Base-by-base conservation (phyloP, 257 asterid species). In the Vinca minor region DNA sequence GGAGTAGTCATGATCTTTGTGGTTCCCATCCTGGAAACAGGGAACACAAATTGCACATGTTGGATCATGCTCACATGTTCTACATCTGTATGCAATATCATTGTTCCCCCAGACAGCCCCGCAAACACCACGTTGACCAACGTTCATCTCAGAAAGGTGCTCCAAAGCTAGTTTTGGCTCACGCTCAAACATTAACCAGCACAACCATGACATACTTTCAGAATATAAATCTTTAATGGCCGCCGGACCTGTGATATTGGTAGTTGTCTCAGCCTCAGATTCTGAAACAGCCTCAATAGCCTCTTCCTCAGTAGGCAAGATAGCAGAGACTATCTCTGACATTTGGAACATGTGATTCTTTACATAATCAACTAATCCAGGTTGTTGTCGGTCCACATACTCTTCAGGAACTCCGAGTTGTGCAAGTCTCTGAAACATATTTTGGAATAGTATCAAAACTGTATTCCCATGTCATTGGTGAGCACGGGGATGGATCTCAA, bases 41-140 rank as follows among this genome's bases (percentile, higher is more conserved):
- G 92, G 94, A 75, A 93, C 94, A 66, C 99, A 93, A 66, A 93
- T 87, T 23, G 96, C 99, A 78, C 99, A 93, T 12, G 99, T 89
- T 8, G 96, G 91, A 71, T 93, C 99, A 65, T 83, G 91, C 79
- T 93, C 94, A 62, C 99, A 93, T 4, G 99, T 87, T 52, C 91
- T 77, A 74, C 99, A 93, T n/a, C 88, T 88, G 72, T 76, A 93
- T 13, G 99, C 99, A 52, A 93, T 86, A 78, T 93, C 99, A 59
- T 84, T 77, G 63, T 73, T 71, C 32, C 95, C 97, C 99, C 99
- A 93, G 69, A 93, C 88, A 56, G 88, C 81, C 70, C 97, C 97
- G 79, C 99, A 93, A 69, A 93, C 96, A 69, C 97, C 97, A 23
- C 82, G 88, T 69, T 82, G 83, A 34, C 84, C 79, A 63, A 78